Conservation (phyloP, 2,329 filamentous ascomycete species). For the Lachnellula willkommii region DNA sequence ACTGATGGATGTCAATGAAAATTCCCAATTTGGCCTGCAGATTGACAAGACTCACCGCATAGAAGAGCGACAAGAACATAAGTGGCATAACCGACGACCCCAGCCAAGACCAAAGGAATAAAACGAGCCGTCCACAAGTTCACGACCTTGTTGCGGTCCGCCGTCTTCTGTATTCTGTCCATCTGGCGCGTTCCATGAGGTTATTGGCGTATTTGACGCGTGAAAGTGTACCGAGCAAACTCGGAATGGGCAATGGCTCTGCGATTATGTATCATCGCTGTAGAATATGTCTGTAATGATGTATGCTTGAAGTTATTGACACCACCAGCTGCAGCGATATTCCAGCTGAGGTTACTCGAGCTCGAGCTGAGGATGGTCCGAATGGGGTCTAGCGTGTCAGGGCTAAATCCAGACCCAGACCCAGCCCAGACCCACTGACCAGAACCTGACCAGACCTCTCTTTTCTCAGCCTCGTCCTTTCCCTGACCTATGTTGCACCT, state of each 20-base stretch:
- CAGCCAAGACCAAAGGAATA: constrained; percentile 65
- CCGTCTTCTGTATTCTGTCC: background rate
- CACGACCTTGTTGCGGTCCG: constrained; percentile 9
- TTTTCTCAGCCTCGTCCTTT: background rate
- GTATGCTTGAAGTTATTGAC: too few relatives aligned
- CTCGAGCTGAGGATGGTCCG: background rate
- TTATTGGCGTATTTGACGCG: background rate
- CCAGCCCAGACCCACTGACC: too few relatives aligned
- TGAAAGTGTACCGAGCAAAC: background rate
- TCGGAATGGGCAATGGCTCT: background rate
- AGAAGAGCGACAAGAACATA: constrained; percentile 65
- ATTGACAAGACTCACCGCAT: constrained; percentile 51
- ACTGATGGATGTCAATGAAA: constrained; percentile 43
- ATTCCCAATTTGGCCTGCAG: background rate
- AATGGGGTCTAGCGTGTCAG: background rate
- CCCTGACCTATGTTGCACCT: background rate
- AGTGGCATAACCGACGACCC: constrained; percentile 61
- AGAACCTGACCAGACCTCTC: background rate
- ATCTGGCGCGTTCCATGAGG: constrained; percentile 1
- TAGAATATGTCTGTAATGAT: background rate
- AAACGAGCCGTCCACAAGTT: constrained; percentile 36
- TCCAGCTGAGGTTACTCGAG: background rate
- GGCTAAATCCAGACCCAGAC: too few relatives aligned
- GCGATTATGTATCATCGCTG: background rate
- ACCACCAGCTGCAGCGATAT: too few relatives aligned